These are phyloP conservation scores for Eucalyptus erythrocorys DNA, from an alignment of 345 rosid genomes.

Conservation along the genomic window DNA sequence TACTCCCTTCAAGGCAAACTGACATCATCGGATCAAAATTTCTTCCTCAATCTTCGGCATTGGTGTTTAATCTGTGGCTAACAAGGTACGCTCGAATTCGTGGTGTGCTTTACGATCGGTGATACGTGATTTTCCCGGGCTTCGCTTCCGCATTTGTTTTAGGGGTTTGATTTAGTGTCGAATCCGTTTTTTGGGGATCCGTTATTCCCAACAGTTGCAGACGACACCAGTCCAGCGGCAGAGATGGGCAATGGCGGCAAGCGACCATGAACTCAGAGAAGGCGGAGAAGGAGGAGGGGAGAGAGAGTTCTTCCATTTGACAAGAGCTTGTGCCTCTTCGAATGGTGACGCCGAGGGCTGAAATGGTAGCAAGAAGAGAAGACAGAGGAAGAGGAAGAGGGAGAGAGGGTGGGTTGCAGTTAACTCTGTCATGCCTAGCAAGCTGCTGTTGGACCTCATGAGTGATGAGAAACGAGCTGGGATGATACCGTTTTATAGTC, in stretches of 20 bases:
- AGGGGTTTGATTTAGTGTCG: too few relatives aligned
- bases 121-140: too few relatives aligned
- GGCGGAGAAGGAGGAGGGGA: constrained; percentile 4
- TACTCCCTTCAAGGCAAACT: too few relatives aligned
- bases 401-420: neutral
- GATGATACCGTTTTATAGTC: neutral
- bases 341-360: constrained; percentile 17
- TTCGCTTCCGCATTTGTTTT: too few relatives aligned
- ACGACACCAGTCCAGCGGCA: constrained; percentile 52
- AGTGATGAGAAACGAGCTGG: neutral
- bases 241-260: constrained; percentile 23
- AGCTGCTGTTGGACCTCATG: neutral
- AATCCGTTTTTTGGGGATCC: too few relatives aligned
- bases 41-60: too few relatives aligned
- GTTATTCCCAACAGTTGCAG: too few relatives aligned
- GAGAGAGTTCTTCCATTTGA: constrained; percentile 28
- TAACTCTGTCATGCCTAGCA: neutral
- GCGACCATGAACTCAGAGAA: constrained; percentile 44
- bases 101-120: too few relatives aligned
- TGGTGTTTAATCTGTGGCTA: too few relatives aligned
- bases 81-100: too few relatives aligned
- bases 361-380: constrained; percentile 9
- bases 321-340: constrained; percentile 49
- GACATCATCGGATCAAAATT: too few relatives aligned
- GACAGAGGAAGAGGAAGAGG: neutral